Evolutionary conservation across 225 moss, liverwort and hornwort species (phyloP).

Genomic region (Pseudoscleropodium purum): DNA sequence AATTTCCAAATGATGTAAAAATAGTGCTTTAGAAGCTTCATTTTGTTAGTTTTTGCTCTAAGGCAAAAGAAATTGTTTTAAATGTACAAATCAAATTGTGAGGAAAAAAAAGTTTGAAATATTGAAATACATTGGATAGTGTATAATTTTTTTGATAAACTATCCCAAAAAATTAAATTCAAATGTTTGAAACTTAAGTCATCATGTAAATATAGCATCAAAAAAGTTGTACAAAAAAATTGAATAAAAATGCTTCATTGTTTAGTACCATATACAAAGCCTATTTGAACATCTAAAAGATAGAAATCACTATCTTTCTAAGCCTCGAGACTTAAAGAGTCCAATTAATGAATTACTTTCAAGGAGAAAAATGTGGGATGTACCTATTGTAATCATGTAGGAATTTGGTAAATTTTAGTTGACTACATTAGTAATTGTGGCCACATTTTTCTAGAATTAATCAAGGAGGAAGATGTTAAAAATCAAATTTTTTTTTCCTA

Average conservation of each 20-base stretch:
- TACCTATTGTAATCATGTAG: background rate
- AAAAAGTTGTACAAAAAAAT: background rate
- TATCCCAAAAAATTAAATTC: too few relatives aligned
- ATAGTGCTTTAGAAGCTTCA: background rate
- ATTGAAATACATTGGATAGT: background rate
- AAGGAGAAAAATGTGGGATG: fast-evolving
- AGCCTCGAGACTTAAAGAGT: background rate
- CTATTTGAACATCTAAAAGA: background rate
- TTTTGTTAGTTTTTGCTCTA: background rate
- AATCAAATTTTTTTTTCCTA: too few relatives aligned
- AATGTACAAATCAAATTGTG: background rate
- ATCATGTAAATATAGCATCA: background rate
- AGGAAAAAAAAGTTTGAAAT: background rate
- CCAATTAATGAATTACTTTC: background rate
- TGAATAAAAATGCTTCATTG: background rate
- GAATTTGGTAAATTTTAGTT: background rate
- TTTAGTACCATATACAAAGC: background rate
- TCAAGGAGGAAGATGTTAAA: too few relatives aligned
- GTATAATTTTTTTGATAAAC: background rate
- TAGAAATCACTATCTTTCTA: fast-evolving
- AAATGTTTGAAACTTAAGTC: too few relatives aligned
- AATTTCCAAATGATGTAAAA: background rate
- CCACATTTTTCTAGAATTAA: too few relatives aligned
- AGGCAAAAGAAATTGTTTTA: background rate
- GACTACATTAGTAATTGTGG: too few relatives aligned